Conservation (phyloP, 2,329 filamentous ascomycete species). For the Pseudogymnoascus sp. region DNA sequence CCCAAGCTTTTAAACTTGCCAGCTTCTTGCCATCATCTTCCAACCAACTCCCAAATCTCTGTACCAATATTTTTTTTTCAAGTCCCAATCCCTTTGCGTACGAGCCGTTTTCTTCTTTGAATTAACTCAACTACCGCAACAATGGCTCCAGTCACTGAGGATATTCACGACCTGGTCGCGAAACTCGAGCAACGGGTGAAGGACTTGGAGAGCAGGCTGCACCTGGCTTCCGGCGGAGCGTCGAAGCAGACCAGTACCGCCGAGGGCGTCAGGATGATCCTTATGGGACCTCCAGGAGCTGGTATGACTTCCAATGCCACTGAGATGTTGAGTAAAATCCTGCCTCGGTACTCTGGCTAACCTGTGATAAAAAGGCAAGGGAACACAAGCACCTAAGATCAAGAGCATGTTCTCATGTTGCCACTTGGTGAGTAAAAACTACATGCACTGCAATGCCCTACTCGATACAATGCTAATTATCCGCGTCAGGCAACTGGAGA, state of each 20-base stretch:
- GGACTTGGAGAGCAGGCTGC: conserved; percentile 69
- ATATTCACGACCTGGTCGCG: conserved; percentile 76
- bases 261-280: conserved; percentile 81
- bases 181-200: conserved; percentile 80
- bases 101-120: conserved; percentile 11
- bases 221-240: conserved; percentile 42
- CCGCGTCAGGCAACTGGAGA: conserved; percentile 78
- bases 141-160: conserved; percentile 86
- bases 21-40: conserved; percentile 14
- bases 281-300: conserved; percentile 95
- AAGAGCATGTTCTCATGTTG: conserved; percentile 98
- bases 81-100: conserved; percentile 4
- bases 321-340: neutral
- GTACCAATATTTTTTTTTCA: conserved; percentile 20
- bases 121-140: conserved; percentile 31
- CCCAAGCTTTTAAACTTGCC: conserved; percentile 12
- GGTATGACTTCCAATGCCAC: conserved; percentile 52
- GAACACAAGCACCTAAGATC: conserved; percentile 94
- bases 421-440: conserved; percentile 65
- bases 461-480: conserved; percentile 19
- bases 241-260: conserved; percentile 48
- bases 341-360: conserved; percentile 1
- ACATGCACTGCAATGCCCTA: neutral
- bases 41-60: conserved; percentile 12
- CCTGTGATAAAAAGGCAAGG: conserved; percentile 64